Base-by-base conservation (phyloP, 2,329 filamentous ascomycete genomes). In the Furcasterigmium furcatum region DNA sequence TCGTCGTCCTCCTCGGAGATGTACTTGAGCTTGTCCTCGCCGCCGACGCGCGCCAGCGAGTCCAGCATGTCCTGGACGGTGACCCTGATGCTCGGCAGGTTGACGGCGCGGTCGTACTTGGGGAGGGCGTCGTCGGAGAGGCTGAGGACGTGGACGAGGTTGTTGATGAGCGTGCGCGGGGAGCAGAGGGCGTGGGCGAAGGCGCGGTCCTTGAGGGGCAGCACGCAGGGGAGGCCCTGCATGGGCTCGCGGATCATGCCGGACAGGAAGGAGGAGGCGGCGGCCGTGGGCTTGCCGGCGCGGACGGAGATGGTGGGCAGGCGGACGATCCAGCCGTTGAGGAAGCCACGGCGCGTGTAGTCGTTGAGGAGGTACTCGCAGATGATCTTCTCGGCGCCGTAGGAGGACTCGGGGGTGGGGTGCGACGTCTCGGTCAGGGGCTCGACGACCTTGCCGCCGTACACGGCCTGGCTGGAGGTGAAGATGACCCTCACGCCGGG, bases 241-340 rank as follows among this genome's bases (percentile, higher is more conserved):
- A 82, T 60, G 1, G 79, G 77, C 59, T 85, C 81, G 4, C 81
- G 69, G 36, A 85, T 78, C 54, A 85, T 84, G 1, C 80, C 81
- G 3, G 70, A 79, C 1, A 80, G 70, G 53, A 84, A 85, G 0
- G 75, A 79, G 4, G 74, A 79, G 2, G 81, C 80, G 0, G 81
- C 80, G 0, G 77, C 77, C 3, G 80, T 80, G 0, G 82, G 81
- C 24, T 70, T 72, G 2, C 82, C 81, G 0, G 80, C 77, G 5
- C 82, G 69, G 2, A 85, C 78, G 0, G 78, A 77, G 14, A 85
- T 73, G 0, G 80, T 84, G 0, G 80, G 80, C 14, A 84, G 71
- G 0, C 80, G 72, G 9, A 81, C 67, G 5, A 70, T 70, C 16
- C 79, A 69, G 0, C 77, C 81, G 44, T 80, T 74, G 41, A 85